Evolutionary conservation across 306 rosid genomes (phyloP), one percentile per base, ranked within the genome.

Genomic region (Castanospermum australe): DNA sequence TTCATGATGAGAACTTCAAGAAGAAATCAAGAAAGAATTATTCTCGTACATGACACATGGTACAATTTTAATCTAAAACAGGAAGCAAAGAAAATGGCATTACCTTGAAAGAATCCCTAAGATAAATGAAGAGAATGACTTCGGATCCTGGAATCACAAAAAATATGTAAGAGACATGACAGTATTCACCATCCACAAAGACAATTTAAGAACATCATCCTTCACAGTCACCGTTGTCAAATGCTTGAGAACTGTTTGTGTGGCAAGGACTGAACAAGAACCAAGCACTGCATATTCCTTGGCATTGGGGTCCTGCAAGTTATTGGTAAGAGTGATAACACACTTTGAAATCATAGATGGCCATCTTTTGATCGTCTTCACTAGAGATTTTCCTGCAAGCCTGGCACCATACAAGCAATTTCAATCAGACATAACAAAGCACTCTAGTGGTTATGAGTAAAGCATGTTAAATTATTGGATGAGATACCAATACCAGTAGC

Each of bases 71-170:
- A 77, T 66, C 75, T 22, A 60, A 65, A 82, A 63, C 61, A 52
- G 8, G 39, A 63, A 69, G 42, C 18, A 18, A 45, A 61, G 57
- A 55, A 82, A 69, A 81, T 25, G 50, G 54, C 44, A 76, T 78
- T 91, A 95, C 99, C 99, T 95, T 25, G 99, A 93, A 81, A 95
- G 96, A 81, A 95, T 90, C 44, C 96, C 97, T 84, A 93, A 80
- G 79, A 91, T 85, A 79, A 91, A 95, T 21, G 93, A 91, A 45
- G 97, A 87, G 82, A 95, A 91, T 33, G 96, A 82, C 87, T 85
- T 91, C 3, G 86, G 88, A 81, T 95, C 97, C 99, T 95, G 86
- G 57, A 86, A 86, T 75, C n/a, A 82, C 70, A 78, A 47, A 81
- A 85, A 73, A 69, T 55, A 79, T 17, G 55, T 83, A 57, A 85